Base-by-base conservation (phyloP, 306 rosid genomes). In the Luffa aegyptiaca region DNA sequence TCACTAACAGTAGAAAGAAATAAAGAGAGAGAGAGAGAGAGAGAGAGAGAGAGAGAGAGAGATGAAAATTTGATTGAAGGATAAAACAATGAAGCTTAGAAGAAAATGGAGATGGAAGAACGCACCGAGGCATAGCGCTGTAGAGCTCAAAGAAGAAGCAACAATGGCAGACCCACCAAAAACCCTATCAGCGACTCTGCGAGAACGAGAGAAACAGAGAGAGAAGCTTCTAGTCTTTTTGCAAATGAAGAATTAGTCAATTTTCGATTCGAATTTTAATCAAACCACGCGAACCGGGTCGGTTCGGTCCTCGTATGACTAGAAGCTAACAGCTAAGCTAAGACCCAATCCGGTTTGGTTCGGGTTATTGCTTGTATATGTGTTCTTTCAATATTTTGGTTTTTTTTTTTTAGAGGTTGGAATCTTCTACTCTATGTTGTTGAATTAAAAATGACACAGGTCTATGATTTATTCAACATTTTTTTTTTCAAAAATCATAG, bases 111-210 rank as follows among this genome's bases (percentile, higher is more conserved):
- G 13, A 63, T 20, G 45, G 49, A 76, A n/a, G 53, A 44, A 20
- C 64, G 80, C 3, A 78, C 72, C 81, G 71, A 78, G 81, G 81
- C 81, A 78, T 78, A n/a, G 75, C 74, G 21, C 16, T 48, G 48
- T 13, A 44, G 10, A 46, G 71, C 33, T 63, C 59, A 18, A 39
- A 66, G 46, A 62, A 45, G 56, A 14, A 59, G 42, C 57, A 78
- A 48, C 57, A 78, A 78, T 76, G 64, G 80, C 49, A 76, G 68
- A 76, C 66, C 80, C 68, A 35, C 6, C 51, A 8, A 56, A 78
- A 78, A 78, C 81, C 81, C 81, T 63, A 78, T 48, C 59, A 39
- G 64, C 79, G 62, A 74, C 44, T 49, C 63, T 51, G 44, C 45
- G 31, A 74, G 26, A 31, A 5, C 3, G 41, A 10, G 20, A 39